Evolutionary conservation across 2,329 filamentous ascomycete genomes (phyloP).

Genomic region (Penicillium sp.): DNA sequence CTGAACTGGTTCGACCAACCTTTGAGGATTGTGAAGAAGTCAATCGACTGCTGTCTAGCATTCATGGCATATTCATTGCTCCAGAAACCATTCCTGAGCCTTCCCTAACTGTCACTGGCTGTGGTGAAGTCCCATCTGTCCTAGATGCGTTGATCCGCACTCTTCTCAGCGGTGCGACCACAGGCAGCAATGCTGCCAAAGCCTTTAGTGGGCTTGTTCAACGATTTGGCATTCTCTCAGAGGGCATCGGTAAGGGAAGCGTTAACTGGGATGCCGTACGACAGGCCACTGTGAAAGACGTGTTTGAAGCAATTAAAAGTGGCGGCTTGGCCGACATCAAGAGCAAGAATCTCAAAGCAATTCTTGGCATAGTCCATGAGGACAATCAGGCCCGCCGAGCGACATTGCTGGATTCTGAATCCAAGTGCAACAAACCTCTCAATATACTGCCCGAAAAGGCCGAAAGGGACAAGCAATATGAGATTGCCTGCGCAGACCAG

Average conservation of each 20-base stretch:
- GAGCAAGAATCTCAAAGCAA: slow-evolving; percentile 69
- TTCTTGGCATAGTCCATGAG: slow-evolving; percentile 68
- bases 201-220: slow-evolving; percentile 66
- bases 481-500: slow-evolving; percentile 58
- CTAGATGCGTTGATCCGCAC: slow-evolving; percentile 64
- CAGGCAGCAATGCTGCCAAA: slow-evolving; percentile 59
- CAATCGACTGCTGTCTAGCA: slow-evolving; percentile 60
- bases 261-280: slow-evolving; percentile 74
- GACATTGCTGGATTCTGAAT: slow-evolving; percentile 46
- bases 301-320: slow-evolving; percentile 67
- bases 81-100: slow-evolving; percentile 69
- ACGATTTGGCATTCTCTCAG: slow-evolving; percentile 61
- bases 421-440: slow-evolving; percentile 37
- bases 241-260: slow-evolving; percentile 66
- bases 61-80: slow-evolving; percentile 64
- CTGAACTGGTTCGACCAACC: slow-evolving; percentile 64
- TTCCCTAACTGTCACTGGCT: slow-evolving; percentile 69
- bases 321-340: slow-evolving; percentile 72
- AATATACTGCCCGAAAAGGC: slow-evolving; percentile 37
- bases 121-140: slow-evolving; percentile 64
- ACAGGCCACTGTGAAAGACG: slow-evolving; percentile 55
- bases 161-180: slow-evolving; percentile 61
- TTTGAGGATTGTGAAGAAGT: slow-evolving; percentile 68
- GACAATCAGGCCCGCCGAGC: slow-evolving; percentile 62
- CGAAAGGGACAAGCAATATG: slow-evolving; percentile 54